Evolutionary conservation across 768 basidiomycete species (phyloP).

Genomic region (Termitomyces sp.): DNA sequence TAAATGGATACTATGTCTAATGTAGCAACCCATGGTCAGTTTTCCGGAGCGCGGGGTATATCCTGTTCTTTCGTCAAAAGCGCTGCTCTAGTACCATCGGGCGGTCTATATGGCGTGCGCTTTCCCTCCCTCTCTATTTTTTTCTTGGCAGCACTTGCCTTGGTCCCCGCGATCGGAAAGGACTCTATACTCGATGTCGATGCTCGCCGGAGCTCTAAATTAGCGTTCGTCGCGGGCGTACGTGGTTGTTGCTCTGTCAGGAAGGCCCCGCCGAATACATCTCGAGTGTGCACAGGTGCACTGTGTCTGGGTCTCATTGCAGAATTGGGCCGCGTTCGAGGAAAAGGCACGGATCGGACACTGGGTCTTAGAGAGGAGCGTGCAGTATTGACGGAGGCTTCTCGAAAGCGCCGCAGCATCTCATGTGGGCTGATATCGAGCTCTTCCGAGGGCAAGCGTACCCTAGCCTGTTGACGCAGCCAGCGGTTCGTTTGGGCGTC

Average conservation of each 20-base stretch:
- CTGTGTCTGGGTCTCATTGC: neutral
- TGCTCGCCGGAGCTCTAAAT: neutral
- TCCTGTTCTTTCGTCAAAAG: neutral
- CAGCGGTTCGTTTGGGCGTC: conserved; percentile 21
- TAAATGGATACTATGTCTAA: neutral
- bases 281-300: conserved; percentile 1
- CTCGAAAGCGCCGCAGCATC: conserved; percentile 6
- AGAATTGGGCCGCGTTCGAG: neutral
- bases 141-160: conserved; percentile 34
- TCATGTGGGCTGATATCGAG: conserved; percentile 4
- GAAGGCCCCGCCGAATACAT: neutral
- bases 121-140: conserved; percentile 27
- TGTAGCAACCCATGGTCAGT: neutral
- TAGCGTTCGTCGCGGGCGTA: conserved; percentile 1
- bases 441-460: neutral
- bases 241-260: conserved; percentile 1
- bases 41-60: neutral
- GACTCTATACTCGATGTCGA: conserved; percentile 23
- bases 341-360: neutral
- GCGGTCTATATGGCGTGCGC: conserved; percentile 32
- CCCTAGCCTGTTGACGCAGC: conserved; percentile 2
- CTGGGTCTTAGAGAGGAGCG: conserved; percentile 5
- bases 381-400: neutral
- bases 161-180: conserved; percentile 34
- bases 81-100: conserved; percentile 23